Conservation (phyloP, 352 stramenopile species). For the Phytophthora hybrid region DNA sequence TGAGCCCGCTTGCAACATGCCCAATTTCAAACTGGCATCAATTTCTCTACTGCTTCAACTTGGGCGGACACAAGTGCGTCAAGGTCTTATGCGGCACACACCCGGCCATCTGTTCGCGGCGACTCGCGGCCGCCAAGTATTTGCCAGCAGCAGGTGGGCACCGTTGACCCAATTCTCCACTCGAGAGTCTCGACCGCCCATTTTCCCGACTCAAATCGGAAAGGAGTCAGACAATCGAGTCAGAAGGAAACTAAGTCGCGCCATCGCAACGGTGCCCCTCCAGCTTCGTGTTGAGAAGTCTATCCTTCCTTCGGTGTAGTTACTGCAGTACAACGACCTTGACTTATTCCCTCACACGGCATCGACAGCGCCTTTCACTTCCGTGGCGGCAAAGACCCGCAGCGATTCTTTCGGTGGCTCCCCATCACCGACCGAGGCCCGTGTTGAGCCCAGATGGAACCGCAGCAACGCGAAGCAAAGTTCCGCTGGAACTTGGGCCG, state of each 20-base stretch:
- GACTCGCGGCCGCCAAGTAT: neutral
- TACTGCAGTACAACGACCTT: too few species aligned
- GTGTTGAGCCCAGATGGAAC: conserved; percentile 24
- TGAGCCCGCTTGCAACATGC: neutral
- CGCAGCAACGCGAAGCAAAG: conserved; percentile 8
- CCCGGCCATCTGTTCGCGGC: neutral
- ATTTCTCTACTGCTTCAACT: neutral
- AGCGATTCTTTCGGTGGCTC: neutral
- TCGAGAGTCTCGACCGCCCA: neutral
- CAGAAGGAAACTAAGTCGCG: conserved; percentile 21
- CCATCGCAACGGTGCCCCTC: neutral
- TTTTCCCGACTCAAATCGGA: neutral
- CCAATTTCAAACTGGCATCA: neutral
- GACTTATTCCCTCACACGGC: neutral
- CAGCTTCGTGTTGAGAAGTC: neutral
- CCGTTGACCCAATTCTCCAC: neutral
- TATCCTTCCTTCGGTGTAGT: neutral
- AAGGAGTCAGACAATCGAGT: conserved; percentile 23
- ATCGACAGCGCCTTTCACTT: neutral
- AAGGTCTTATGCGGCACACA: neutral
- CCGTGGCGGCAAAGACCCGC: conserved; percentile 1
- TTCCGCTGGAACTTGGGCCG: neutral
- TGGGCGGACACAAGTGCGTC: neutral
- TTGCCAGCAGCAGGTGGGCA: neutral
- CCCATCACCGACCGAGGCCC: neutral